phyloP scores from a whole-genome alignment of 352 stramenopile species.

The Plasmopara muralis region DNA sequence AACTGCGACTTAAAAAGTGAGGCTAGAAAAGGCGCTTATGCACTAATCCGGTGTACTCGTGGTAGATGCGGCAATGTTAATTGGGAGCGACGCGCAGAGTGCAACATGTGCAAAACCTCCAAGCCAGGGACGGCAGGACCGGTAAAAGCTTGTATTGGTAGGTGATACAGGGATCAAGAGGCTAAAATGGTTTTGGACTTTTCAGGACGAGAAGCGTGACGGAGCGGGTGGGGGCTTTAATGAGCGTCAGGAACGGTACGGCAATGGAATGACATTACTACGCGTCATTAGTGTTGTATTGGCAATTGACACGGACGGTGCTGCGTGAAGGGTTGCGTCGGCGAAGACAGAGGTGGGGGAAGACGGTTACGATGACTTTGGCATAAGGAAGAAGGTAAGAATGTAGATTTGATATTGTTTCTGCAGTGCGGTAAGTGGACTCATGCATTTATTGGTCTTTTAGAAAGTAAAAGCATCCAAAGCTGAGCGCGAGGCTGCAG shows the following conservation, averaged over 20 bases:
- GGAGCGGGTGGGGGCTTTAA: constrained; percentile 78
- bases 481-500: constrained; percentile 72
- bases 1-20: background rate
- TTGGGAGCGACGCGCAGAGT: constrained; percentile 78
- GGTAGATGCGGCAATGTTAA: constrained; percentile 80
- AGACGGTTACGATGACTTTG: constrained; percentile 86
- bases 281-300: no score
- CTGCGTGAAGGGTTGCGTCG: constrained; percentile 43
- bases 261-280: background rate
- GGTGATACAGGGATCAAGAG: background rate
- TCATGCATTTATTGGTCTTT: constrained; percentile 2
- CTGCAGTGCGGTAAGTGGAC: background rate
- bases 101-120: constrained; percentile 82
- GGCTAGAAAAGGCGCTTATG: background rate
- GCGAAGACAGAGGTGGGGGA: constrained; percentile 72
- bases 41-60: constrained; percentile 1
- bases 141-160: constrained; percentile 23
- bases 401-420: background rate
- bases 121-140: constrained; percentile 63
- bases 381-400: constrained; percentile 69
- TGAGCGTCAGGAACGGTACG: constrained; percentile 75
- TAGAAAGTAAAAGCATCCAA: constrained; percentile 66
- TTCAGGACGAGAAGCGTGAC: constrained; percentile 71
- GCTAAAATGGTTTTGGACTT: constrained; percentile 4
- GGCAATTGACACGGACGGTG: no score